phyloP scores from a whole-genome alignment of 495 filamentous ascomycete genomes.

The Talaromyces borbonicus region DNA sequence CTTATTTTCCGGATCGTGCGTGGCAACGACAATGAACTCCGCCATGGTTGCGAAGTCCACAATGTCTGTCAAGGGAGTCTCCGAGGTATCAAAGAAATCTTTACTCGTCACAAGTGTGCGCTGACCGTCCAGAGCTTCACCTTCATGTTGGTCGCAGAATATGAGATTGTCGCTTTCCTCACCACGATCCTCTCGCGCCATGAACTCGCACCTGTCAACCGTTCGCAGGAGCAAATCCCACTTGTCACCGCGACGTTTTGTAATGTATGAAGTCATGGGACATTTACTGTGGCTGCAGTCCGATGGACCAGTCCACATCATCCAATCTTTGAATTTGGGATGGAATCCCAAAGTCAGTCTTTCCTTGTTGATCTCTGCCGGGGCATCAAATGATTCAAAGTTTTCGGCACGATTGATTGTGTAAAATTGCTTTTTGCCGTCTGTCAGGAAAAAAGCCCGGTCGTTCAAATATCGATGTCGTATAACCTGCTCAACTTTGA shows the following conservation, averaged over 20 bases:
- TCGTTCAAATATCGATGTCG: slow-evolving; percentile 73
- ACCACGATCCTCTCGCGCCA: slow-evolving; percentile 49
- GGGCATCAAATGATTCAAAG: slow-evolving; percentile 59
- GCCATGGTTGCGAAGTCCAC: slow-evolving; percentile 84
- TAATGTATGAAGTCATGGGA: slow-evolving; percentile 59
- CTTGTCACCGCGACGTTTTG: slow-evolving; percentile 61
- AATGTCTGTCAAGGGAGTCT: slow-evolving; percentile 54
- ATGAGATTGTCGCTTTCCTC: slow-evolving; percentile 55
- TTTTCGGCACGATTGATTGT: slow-evolving; percentile 62
- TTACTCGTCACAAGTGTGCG: slow-evolving; percentile 61
- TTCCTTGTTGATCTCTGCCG: slow-evolving; percentile 23
- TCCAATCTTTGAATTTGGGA: slow-evolving; percentile 66
- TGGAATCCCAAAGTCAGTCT: slow-evolving; percentile 64
- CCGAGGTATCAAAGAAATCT: slow-evolving; percentile 57
- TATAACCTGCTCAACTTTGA: slow-evolving; percentile 56
- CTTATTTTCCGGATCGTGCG: slow-evolving; percentile 49
- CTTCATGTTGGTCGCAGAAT: slow-evolving; percentile 66
- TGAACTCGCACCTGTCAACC: slow-evolving; percentile 74
- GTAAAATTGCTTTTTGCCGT: slow-evolving; percentile 57
- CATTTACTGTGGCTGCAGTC: slow-evolving; percentile 48
- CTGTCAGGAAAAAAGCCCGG: slow-evolving; percentile 74
- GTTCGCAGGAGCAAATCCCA: slow-evolving; percentile 62
- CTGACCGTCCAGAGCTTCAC: slow-evolving; percentile 48
- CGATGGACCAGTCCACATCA: slow-evolving; percentile 77
- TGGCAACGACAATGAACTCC: slow-evolving; percentile 88